Conservation (phyloP, 139 green algal species). For the Volvox africanus region DNA sequence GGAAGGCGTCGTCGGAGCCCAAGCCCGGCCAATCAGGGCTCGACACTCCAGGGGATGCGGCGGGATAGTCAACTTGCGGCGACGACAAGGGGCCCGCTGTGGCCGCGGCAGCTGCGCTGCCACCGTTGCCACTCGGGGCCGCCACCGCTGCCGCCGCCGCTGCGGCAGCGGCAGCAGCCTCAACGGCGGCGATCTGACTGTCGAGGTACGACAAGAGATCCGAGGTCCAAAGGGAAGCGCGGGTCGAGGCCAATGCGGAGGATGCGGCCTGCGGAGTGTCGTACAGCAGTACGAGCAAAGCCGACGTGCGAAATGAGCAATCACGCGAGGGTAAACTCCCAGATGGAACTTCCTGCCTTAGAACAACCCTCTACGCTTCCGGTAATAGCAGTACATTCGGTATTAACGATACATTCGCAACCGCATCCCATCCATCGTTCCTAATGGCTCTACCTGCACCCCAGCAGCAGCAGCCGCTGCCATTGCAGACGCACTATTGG, state of each 20-base stretch:
- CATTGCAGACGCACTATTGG: too few species aligned
- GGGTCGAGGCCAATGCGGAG: neutral
- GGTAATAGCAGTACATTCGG: too few species aligned
- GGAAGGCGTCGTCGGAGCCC: neutral
- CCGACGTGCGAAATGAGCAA: too few species aligned
- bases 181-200: neutral
- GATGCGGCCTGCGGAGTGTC: neutral
- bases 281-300: too few species aligned
- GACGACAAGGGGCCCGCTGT: neutral
- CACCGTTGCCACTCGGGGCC: neutral
- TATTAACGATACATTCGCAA: too few species aligned
- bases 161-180: neutral
- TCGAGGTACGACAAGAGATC: conserved; percentile 26
- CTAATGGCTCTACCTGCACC: neutral
- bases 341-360: too few species aligned
- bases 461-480: neutral
- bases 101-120: neutral
- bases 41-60: neutral
- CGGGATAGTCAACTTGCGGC: neutral
- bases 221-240: conserved; percentile 13
- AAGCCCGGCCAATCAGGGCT: conserved; percentile 25
- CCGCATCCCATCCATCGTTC: neutral
- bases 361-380: too few species aligned
- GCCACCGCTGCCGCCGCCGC: neutral
- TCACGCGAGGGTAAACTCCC: too few species aligned